phyloP scores from a whole-genome alignment of 2,329 filamentous ascomycete genomes.

The Macrophomina phaseolina region DNA sequence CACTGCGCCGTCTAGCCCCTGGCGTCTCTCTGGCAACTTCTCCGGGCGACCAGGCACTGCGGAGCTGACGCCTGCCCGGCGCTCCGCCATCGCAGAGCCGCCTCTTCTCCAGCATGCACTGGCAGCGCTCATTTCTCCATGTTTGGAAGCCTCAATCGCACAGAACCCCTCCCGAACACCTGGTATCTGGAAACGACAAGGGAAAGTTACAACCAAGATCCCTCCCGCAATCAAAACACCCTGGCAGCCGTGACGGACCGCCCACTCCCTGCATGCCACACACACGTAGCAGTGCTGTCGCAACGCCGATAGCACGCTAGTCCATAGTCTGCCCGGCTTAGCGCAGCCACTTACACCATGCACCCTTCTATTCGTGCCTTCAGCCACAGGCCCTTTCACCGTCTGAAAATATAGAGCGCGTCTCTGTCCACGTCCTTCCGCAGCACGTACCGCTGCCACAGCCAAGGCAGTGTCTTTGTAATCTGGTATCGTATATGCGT shows the following conservation, averaged over 20 bases:
- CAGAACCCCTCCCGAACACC: not conserved
- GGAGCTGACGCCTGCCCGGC: not conserved
- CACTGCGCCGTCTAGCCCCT: slow-evolving; percentile 1
- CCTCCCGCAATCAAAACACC: not conserved
- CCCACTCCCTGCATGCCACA: not conserved
- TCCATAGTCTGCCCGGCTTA: not conserved
- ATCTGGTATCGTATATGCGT: slow-evolving; percentile 49
- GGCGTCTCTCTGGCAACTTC: not conserved
- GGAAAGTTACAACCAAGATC: not conserved
- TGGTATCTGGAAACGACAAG: slow-evolving; percentile 7
- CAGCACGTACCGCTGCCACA: slow-evolving; percentile 20
- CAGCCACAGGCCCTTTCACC: slow-evolving; percentile 1
- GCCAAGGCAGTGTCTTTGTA: slow-evolving; percentile 17
- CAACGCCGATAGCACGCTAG: not conserved
- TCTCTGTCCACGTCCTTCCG: slow-evolving; percentile 18
- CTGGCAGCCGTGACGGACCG: not conserved
- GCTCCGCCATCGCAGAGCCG: not conserved
- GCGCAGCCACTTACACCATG: slow-evolving; percentile 18
- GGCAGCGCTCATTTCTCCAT: not conserved
- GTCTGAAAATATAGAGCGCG: slow-evolving; percentile 22
- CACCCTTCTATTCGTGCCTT: not conserved
- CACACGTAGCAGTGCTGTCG: not conserved
- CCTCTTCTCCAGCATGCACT: not conserved
- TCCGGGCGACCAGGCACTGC: not conserved
- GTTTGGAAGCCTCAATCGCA: not conserved